A percentile compares a stretch with the other conserved stretches of the same genome.
These are phyloP conservation scores for Cordyceps cateniannulata DNA, from an alignment of 2,329 filamentous ascomycete genomes.

Conservation along the genomic window DNA sequence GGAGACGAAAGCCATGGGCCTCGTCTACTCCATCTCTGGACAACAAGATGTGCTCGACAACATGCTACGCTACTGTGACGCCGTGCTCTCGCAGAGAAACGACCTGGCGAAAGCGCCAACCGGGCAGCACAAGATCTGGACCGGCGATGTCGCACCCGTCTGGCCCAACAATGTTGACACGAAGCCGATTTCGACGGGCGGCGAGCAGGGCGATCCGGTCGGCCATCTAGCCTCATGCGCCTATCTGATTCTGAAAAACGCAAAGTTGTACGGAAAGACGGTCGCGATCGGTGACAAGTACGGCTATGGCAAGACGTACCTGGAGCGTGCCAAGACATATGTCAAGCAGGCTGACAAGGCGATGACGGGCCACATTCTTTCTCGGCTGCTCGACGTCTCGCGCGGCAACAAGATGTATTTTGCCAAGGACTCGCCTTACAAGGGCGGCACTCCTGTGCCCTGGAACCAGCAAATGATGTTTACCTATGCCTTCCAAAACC, in stretches of 20 bases:
- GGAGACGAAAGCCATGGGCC: constrained; percentile 1
- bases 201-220: constrained; percentile 5
- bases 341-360: neutral
- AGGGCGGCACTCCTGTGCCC: neutral
- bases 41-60: neutral
- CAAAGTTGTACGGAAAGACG: neutral
- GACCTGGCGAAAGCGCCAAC: neutral
- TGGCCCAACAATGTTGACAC: neutral
- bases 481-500: neutral
- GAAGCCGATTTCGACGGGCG: neutral
- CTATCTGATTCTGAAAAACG: neutral
- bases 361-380: neutral
- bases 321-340: constrained; percentile 2
- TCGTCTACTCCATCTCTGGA: neutral
- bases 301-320: neutral
- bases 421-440: neutral
- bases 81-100: neutral
- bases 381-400: neutral
- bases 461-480: constrained; percentile 6
- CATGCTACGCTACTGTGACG: neutral
- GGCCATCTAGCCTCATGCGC: constrained; percentile 1
- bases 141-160: neutral
- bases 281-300: neutral
- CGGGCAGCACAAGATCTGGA: neutral
- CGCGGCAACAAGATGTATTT: constrained; percentile 1